phyloP scores from a whole-genome alignment of 768 basidiomycete genomes.

The Panellus pusillus region DNA sequence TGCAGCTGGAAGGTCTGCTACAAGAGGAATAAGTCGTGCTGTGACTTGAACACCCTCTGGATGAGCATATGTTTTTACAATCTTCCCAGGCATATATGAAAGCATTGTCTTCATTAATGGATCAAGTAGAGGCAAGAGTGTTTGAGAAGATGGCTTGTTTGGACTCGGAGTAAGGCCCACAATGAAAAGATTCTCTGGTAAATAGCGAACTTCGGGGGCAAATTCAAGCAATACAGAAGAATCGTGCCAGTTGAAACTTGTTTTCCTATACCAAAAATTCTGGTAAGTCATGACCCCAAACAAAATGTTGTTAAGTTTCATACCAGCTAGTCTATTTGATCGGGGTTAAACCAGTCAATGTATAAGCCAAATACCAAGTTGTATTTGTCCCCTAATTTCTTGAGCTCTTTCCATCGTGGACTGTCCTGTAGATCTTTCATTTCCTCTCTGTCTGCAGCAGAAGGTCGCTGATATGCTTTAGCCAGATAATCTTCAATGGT shows the following conservation, averaged over 20 bases:
- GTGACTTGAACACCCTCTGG: constrained; percentile 14
- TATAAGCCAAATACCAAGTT: constrained; percentile 22
- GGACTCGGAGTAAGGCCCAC: constrained; percentile 28
- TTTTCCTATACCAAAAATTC: not conserved
- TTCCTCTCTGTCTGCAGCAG: not conserved
- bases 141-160: constrained; percentile 18
- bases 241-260: constrained; percentile 14
- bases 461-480: not conserved
- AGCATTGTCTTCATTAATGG: not conserved
- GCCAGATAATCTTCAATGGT: not conserved
- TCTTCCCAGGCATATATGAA: not conserved
- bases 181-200: constrained; percentile 26
- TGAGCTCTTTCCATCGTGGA: constrained; percentile 4
- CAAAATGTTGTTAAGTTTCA: too few relatives aligned
- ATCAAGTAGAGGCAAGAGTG: constrained; percentile 5
- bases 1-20: constrained; percentile 16
- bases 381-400: not conserved
- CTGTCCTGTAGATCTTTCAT: constrained; percentile 16
- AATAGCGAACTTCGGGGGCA: constrained; percentile 24
- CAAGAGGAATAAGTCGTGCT: constrained; percentile 12
- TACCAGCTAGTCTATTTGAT: constrained; percentile 23
- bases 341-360: constrained; percentile 27
- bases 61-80: constrained; percentile 5
- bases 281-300: too few relatives aligned
- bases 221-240: constrained; percentile 25